Evolutionary conservation across 2,329 filamentous ascomycete species (phyloP).

Genomic region (Zopfia rhizophila): DNA sequence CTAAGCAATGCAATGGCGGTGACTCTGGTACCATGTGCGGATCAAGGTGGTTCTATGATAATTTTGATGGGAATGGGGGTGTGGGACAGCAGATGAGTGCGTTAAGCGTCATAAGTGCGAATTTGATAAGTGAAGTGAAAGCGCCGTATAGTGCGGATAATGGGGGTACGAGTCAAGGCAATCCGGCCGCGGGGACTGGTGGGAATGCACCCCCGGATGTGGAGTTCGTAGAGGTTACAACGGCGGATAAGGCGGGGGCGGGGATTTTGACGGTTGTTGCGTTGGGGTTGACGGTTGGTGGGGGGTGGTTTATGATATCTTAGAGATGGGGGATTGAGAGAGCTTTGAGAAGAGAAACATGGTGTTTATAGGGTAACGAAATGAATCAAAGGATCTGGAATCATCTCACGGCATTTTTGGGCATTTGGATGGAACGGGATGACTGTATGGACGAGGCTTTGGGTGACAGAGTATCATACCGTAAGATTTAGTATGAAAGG

Average conservation of each 20-base stretch:
- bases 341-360: too few species aligned
- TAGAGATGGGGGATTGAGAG: too few species aligned
- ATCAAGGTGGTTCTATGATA: conserved; percentile 53
- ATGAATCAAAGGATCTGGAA: too few species aligned
- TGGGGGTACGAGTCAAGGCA: conserved; percentile 62
- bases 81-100: conserved; percentile 69
- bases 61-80: conserved; percentile 59
- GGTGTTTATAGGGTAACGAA: too few species aligned
- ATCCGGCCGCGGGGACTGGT: conserved; percentile 53
- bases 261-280: conserved; percentile 54
- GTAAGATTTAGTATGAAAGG: too few species aligned
- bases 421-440: too few species aligned
- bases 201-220: conserved; percentile 34
- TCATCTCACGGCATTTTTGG: too few species aligned
- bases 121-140: conserved; percentile 51
- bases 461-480: too few species aligned
- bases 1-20: conserved; percentile 62
- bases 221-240: conserved; percentile 37
- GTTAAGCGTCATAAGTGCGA: conserved; percentile 61
- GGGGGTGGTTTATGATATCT: conserved; percentile 35
- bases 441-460: too few species aligned
- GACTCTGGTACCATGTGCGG: conserved; percentile 55
- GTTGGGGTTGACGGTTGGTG: conserved; percentile 23
- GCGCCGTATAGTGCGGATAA: conserved; percentile 60
- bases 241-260: conserved; percentile 55